phyloP scores from a whole-genome alignment of 441 rosid genomes.

The Corymbia citriodora region DNA sequence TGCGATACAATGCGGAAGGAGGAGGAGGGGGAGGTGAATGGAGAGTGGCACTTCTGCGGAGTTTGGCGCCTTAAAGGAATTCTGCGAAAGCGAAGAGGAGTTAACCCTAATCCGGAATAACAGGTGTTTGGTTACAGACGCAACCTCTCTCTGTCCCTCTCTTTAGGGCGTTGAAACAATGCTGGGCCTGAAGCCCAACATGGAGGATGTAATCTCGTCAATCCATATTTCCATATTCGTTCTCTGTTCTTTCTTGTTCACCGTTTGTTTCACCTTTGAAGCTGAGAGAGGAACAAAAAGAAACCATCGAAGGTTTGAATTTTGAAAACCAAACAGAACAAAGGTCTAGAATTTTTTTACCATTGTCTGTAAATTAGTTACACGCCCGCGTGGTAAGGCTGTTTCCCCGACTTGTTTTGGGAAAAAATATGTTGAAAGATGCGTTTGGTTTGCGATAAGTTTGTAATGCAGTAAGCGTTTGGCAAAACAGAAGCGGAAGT shows the following conservation, averaged over 20 bases:
- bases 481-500: not conserved
- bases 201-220: not conserved
- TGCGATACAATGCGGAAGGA: not conserved
- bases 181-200: not conserved
- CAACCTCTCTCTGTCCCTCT: not conserved
- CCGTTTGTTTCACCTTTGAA: not conserved
- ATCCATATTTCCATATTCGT: not conserved
- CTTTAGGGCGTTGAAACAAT: not conserved
- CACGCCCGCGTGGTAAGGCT: not conserved
- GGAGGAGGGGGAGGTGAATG: not conserved
- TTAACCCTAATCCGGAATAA: constrained; percentile 58
- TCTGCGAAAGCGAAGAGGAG: constrained; percentile 27
- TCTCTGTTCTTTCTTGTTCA: not conserved
- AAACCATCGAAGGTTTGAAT: not conserved
- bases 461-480: not conserved
- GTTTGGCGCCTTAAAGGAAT: constrained; percentile 39
- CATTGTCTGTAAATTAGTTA: not conserved
- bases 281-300: not conserved
- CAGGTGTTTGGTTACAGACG: constrained; percentile 51
- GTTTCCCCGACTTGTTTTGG: not conserved
- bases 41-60: not conserved
- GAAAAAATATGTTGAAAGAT: not conserved
- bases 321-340: not conserved
- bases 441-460: not conserved
- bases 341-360: not conserved